phyloP scores from a whole-genome alignment of 306 rosid genomes.

The Gillenia trifoliata region DNA sequence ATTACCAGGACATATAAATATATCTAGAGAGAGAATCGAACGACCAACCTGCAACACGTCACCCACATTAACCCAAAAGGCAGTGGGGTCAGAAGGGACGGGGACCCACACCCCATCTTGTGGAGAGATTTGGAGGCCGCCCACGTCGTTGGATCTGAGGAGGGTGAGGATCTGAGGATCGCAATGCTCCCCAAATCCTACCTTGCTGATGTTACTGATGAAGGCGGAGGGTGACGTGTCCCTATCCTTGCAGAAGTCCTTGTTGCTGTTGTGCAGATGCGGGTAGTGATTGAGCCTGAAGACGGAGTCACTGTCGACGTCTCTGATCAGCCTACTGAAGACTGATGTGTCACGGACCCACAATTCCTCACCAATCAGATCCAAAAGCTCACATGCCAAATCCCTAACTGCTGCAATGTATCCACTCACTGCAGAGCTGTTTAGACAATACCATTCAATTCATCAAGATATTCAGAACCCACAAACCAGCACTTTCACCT shows the following conservation, averaged over 20 bases:
- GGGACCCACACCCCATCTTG: conserved; percentile 67
- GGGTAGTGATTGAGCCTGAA: conserved; percentile 89
- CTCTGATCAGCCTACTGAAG: conserved; percentile 54
- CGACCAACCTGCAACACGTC: conserved; percentile 59
- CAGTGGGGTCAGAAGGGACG: conserved; percentile 59
- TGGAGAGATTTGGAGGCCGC: conserved; percentile 69
- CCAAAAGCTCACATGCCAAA: conserved; percentile 70
- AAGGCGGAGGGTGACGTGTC: conserved; percentile 23
- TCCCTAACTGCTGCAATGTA: conserved; percentile 50
- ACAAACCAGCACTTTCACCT: not conserved
- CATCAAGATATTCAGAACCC: not conserved
- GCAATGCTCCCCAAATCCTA: conserved; percentile 80
- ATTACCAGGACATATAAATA: not conserved
- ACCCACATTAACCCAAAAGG: conserved; percentile 76
- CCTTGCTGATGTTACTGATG: conserved; percentile 2
- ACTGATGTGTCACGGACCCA: conserved; percentile 46
- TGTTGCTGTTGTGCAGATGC: conserved; percentile 4
- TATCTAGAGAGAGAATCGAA: not conserved
- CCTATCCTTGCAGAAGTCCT: not conserved
- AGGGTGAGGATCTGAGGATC: conserved; percentile 89
- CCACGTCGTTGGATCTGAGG: conserved; percentile 71
- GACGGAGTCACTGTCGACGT: conserved; percentile 56
- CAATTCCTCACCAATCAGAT: conserved; percentile 62
- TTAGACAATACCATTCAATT: not conserved
- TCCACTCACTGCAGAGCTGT: conserved; percentile 43